phyloP scores from a whole-genome alignment of 106 monocot species.

The Dendrobium officinale region DNA sequence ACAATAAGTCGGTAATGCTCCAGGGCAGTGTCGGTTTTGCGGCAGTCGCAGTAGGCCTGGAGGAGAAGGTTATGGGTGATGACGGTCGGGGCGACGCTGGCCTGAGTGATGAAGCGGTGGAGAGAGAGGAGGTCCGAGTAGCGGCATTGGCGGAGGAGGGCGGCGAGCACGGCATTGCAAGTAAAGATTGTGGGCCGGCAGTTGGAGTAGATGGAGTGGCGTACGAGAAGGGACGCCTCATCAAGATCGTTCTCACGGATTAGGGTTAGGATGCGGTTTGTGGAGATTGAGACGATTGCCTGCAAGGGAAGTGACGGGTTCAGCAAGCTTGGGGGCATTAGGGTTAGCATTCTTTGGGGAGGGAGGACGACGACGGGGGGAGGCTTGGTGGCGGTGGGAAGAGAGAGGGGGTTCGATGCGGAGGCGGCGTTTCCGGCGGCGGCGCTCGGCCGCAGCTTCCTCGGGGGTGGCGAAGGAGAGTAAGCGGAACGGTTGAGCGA shows the following conservation, averaged over 20 bases:
- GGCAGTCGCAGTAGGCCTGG: conserved; percentile 77
- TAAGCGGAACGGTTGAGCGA: conserved; percentile 27
- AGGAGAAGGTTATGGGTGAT: conserved; percentile 84
- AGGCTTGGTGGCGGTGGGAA: conserved; percentile 32
- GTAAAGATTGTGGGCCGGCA: conserved; percentile 91
- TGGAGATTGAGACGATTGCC: conserved; percentile 76
- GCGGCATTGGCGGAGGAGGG: conserved; percentile 73
- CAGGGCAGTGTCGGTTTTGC: conserved; percentile 76
- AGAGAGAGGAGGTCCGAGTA: conserved; percentile 83
- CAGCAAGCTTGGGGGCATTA: conserved; percentile 81
- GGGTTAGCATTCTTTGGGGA: conserved; percentile 28
- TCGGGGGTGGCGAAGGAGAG: conserved; percentile 82
- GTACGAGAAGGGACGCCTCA: conserved; percentile 86
- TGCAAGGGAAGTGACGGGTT: conserved; percentile 53
- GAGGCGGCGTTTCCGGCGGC: conserved; percentile 85
- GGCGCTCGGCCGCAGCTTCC: conserved; percentile 90
- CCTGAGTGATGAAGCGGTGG: conserved; percentile 90
- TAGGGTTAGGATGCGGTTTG: conserved; percentile 69
- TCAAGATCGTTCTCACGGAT: conserved; percentile 77
- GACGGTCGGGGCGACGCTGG: conserved; percentile 68
- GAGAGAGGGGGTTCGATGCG: conserved; percentile 83
- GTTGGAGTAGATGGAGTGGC: conserved; percentile 98
- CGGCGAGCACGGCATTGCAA: conserved; percentile 74
- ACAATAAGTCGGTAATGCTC: conserved; percentile 79
- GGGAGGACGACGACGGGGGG: conserved; percentile 19